These are phyloP conservation scores for Aspergillus cristatus DNA, from an alignment of 495 filamentous ascomycete species.

Conservation along the genomic window DNA sequence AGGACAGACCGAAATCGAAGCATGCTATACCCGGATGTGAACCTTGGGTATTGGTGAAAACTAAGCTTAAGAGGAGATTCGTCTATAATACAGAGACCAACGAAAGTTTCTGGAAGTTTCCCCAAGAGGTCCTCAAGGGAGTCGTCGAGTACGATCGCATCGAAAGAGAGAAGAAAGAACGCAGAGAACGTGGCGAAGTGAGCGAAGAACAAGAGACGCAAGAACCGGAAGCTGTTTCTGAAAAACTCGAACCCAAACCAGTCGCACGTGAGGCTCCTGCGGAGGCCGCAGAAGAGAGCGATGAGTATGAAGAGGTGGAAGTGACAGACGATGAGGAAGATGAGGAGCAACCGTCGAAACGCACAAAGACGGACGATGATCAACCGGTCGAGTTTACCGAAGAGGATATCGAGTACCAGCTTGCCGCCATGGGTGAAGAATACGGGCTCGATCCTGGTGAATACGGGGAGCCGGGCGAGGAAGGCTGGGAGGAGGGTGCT, in stretches of 20 bases:
- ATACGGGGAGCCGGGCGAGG: slow-evolving; percentile 55
- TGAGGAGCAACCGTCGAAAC: slow-evolving; percentile 49
- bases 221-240: background rate
- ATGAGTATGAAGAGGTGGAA: slow-evolving; percentile 85
- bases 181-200: slow-evolving; percentile 29
- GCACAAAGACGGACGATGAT: slow-evolving; percentile 54
- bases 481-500: slow-evolving; percentile 61
- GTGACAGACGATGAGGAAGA: slow-evolving; percentile 62
- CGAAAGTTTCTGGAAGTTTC: slow-evolving; percentile 88
- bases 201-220: slow-evolving; percentile 18
- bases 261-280: slow-evolving; percentile 1
- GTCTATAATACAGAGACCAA: slow-evolving; percentile 76
- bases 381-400: slow-evolving; percentile 83
- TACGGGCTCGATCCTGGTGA: slow-evolving; percentile 64
- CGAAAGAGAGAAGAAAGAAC: slow-evolving; percentile 42
- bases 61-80: slow-evolving; percentile 78
- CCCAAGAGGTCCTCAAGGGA: slow-evolving; percentile 69
- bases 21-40: slow-evolving; percentile 67
- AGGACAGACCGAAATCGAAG: slow-evolving; percentile 75
- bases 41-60: slow-evolving; percentile 90
- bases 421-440: slow-evolving; percentile 76
- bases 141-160: slow-evolving; percentile 61
- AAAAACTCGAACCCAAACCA: slow-evolving; percentile 2
- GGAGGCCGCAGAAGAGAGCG: slow-evolving; percentile 33
- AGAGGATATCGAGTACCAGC: slow-evolving; percentile 88